phyloP scores from a whole-genome alignment of 495 filamentous ascomycete species.

The Penicillium arizonense region DNA sequence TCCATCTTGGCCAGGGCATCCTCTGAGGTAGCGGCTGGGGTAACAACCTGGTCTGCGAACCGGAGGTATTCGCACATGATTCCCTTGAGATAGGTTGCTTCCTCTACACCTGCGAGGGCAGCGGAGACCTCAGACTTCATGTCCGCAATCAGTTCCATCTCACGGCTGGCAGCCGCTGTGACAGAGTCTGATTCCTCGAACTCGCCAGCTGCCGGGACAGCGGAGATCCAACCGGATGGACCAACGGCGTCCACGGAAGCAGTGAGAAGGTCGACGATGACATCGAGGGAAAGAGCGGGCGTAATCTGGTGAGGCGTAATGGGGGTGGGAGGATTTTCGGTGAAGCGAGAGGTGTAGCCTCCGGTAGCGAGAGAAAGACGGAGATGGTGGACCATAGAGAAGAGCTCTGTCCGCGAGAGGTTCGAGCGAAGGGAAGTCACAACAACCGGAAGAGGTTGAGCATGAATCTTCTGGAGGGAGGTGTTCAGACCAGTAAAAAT shows the following conservation, averaged over 20 bases:
- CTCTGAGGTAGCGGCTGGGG: constrained; percentile 7
- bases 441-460: constrained; percentile 55
- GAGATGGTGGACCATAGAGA: constrained; percentile 72
- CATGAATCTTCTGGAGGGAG: constrained; percentile 62
- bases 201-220: constrained; percentile 25
- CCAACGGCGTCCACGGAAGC: constrained; percentile 84
- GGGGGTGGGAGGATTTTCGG: constrained; percentile 43
- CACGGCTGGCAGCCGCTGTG: constrained; percentile 50
- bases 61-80: constrained; percentile 68
- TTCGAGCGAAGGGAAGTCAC: constrained; percentile 62
- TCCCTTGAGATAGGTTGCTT: constrained; percentile 66
- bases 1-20: constrained; percentile 11
- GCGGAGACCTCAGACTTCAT: constrained; percentile 74
- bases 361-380: constrained; percentile 59
- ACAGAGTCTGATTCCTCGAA: constrained; percentile 43
- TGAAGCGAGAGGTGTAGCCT: constrained; percentile 44
- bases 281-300: constrained; percentile 48
- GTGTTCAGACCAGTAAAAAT: constrained; percentile 42
- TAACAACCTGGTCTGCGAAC: constrained; percentile 53
- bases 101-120: constrained; percentile 73
- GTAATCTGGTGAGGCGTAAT: constrained; percentile 51
- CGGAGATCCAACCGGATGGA: constrained; percentile 74
- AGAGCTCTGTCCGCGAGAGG: constrained; percentile 64
- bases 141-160: constrained; percentile 59
- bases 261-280: constrained; percentile 64